Evolutionary conservation across 2,329 filamentous ascomycete species (phyloP), one percentile per base, ranked within the genome.

Genomic region (Fusarium pseudocircinatum): DNA sequence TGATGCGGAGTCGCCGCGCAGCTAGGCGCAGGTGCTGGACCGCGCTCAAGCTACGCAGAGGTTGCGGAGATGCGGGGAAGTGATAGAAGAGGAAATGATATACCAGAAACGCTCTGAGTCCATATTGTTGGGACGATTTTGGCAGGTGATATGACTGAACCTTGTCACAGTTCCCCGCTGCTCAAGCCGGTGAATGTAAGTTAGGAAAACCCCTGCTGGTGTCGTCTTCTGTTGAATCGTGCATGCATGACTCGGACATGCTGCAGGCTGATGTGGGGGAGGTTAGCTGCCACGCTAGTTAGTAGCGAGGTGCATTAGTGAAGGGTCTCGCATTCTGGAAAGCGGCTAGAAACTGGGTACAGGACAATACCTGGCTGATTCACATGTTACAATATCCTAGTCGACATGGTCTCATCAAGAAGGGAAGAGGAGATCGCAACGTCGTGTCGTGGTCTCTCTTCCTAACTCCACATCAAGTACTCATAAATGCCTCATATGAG

Each of bases 171-270:
- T 8, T 30, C 16, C 2, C 20, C 14, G 7, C 14, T 30, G 2
- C 20, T 47, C 26, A 8, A 30, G 4, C 14, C 10, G 14, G 2
- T n/a, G 5, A n/a, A 16, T 6, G 7, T 10, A n/a, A n/a, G 44
- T 47, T 30, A 22, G 26, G 26, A 30, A 16, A 20, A 30, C 3
- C 15, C 14, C 20, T 0, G 3, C 12, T 7, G 0, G 14, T n/a
- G 28, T 30, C 20, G 28, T 49, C 46, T 6, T 49, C 20, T 13
- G 3, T 13, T 13, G 28, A n/a, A 46, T 28, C 6, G 2, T 11
- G 4, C 14, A 8, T 30, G 3, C 9, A 13, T 49, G 28, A 49
- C 46, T 49, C 24, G 20, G 6, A n/a, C 26, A 47, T 22, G 20
- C 44, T 47, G 15, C 9, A 28, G 6, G 9, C 9, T 28, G 13